A percentile compares a stretch with the other conserved stretches of the same genome.
Evolutionary conservation across 176 grass and related monocot genomes (phyloP).

Genomic region (Cenchrus americanus): DNA sequence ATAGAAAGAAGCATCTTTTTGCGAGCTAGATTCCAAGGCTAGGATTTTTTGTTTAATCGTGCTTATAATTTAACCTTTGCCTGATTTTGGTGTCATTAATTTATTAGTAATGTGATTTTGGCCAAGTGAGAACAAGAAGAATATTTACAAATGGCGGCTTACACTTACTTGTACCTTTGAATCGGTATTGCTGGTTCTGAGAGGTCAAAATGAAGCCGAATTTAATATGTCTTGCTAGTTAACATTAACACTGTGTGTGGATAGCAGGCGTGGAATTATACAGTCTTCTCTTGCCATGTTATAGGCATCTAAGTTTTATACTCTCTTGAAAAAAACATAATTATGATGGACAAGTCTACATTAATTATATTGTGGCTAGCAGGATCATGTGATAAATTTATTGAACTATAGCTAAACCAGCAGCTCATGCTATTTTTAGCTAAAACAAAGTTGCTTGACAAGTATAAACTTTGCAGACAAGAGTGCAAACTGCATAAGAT

Average conservation of each 20-base stretch:
- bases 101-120: neutral
- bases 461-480: constrained; percentile 21
- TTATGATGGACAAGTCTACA: neutral
- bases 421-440: neutral
- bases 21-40: no score
- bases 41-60: neutral
- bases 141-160: constrained; percentile 5
- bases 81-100: constrained; percentile 1
- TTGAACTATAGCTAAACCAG: neutral
- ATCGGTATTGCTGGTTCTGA: neutral
- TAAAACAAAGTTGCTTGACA: constrained; percentile 19
- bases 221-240: neutral
- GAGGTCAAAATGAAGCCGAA: neutral
- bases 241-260: neutral
- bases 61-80: neutral
- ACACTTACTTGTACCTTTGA: neutral
- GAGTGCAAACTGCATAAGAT: neutral
- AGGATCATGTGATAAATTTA: no score
- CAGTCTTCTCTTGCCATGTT: neutral
- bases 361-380: neutral
- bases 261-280: neutral
- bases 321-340: neutral
- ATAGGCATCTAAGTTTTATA: neutral
- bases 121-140: neutral
- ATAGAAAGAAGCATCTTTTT: no score